These are phyloP conservation scores for Talaromyces sp. DNA, from an alignment of 2,329 filamentous ascomycete species.

Conservation along the genomic window DNA sequence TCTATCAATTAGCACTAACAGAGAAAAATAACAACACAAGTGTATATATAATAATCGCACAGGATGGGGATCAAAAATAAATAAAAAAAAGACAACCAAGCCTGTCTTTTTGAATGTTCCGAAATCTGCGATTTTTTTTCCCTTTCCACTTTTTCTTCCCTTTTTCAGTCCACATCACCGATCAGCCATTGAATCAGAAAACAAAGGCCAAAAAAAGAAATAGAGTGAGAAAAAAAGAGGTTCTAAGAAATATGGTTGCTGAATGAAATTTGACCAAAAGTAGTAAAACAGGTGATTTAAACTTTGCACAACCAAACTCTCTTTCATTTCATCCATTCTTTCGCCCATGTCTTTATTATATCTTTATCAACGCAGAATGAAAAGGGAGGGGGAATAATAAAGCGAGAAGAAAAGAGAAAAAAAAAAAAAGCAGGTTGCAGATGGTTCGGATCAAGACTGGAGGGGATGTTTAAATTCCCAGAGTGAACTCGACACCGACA, in stretches of 20 bases:
- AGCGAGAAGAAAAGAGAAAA: neutral
- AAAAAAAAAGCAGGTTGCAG: neutral
- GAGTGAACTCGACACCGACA: conserved; percentile 89
- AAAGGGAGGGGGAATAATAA: neutral
- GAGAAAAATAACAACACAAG: neutral
- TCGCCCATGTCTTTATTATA: neutral
- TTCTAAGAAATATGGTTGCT: neutral
- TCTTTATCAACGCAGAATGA: neutral
- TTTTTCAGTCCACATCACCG: neutral
- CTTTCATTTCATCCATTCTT: too few relatives aligned
- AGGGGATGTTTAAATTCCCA: conserved; percentile 68
- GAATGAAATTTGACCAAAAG: neutral
- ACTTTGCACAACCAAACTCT: neutral
- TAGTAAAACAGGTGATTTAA: neutral
- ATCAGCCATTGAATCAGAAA: neutral
- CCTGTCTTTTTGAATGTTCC: neutral
- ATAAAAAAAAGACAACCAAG: neutral
- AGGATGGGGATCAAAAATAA: neutral
- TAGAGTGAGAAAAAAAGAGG: neutral
- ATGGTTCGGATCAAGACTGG: neutral
- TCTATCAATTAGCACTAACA: neutral
- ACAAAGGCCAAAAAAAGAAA: too few relatives aligned
- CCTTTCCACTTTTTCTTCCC: neutral
- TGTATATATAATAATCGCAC: too few relatives aligned
- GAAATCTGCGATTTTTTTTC: neutral